Evolutionary conservation across 352 stramenopile genomes (phyloP).

Genomic region (Pythium chondricola): DNA sequence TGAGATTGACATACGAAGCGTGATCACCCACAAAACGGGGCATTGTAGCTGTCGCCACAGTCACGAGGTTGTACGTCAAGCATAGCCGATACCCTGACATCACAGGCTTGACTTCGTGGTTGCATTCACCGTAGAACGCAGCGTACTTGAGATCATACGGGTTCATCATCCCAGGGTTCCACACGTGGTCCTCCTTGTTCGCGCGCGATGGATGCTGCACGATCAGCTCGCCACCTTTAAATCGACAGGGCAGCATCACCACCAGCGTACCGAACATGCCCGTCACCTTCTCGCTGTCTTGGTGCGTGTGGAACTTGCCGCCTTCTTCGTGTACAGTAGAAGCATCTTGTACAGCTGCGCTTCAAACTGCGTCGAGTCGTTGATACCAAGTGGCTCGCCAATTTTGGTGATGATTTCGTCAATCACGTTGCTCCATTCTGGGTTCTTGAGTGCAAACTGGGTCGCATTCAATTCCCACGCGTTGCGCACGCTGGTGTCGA

Average conservation of each 20-base stretch:
- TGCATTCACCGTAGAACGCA: constrained; percentile 19
- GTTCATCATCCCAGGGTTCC: constrained; percentile 1
- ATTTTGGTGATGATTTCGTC: constrained; percentile 4
- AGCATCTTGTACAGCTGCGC: constrained; percentile 37
- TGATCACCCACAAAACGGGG: constrained; percentile 7
- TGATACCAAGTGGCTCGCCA: constrained; percentile 7
- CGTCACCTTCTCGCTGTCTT: constrained; percentile 44
- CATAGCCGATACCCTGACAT: constrained; percentile 12
- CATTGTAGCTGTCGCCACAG: background rate
- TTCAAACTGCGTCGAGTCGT: background rate
- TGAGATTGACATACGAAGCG: background rate
- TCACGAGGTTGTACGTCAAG: constrained; percentile 19
- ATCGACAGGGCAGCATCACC: constrained; percentile 26
- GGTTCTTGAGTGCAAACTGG: constrained; percentile 8
- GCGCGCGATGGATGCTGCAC: constrained; percentile 14
- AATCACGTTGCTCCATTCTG: constrained; percentile 5
- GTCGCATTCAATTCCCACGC: constrained; percentile 16
- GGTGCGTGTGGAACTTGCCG: constrained; percentile 33
- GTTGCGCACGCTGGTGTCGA: constrained; percentile 18
- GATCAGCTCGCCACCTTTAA: constrained; percentile 20
- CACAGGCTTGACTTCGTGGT: constrained; percentile 16
- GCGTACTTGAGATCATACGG: constrained; percentile 17
- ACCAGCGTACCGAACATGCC: constrained; percentile 48
- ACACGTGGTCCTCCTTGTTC: constrained; percentile 7
- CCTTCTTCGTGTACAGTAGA: constrained; percentile 31